Evolutionary conservation across 1,139 yeast genomes (phyloP), one percentile per base, ranked within the genome.

Genomic region (Suzukiozyma palmioleophila): DNA sequence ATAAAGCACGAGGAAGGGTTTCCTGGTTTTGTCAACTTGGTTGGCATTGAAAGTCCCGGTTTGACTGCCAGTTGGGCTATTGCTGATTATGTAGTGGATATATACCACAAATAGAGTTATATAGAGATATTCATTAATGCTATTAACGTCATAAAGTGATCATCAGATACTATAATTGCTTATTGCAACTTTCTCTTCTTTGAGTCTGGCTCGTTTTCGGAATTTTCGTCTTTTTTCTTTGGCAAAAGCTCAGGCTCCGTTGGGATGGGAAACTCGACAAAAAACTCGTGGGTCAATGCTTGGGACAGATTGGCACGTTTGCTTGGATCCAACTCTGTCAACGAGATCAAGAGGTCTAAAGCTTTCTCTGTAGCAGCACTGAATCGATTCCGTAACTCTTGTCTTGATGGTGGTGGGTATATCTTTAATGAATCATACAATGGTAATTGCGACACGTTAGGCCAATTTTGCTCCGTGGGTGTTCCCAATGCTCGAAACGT

Each of bases 401-500:
- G 82, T 47, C 88, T 72, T 0, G 92, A 75, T 0, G 97, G 97
- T 7, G 82, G 82, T 9, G 97, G 96, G 55, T 86, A 88, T 29
- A 82, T 74, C 34, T 77, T 75, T 45, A 85, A 64, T 10, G 85
- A 77, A 50, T 82, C 80, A 57, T 87, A 92, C 29, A 80, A 69
- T 0, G 96, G 94, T 40, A 92, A 70, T 43, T 78, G 72, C 1
- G 90, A 77, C 1, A 92, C 94, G 37, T 89, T 88, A 0, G 96
- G 95, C 99, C 99, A 92, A 2, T 71, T 80, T 33, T 75, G 81
- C 50, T 90, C 96, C 0, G 95, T 86, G 2, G 99, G 98, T 0
- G 98, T 89, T 0, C 99, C 99, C 46, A 90, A 66, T 0, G 98
- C 98, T 52, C 89, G 77, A 56, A 92, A 90, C 0, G 97, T 92